A percentile compares a stretch with the other conserved stretches of the same genome.
phyloP scores from a whole-genome alignment of 495 filamentous ascomycete genomes.

The Penicillium flavigenum region DNA sequence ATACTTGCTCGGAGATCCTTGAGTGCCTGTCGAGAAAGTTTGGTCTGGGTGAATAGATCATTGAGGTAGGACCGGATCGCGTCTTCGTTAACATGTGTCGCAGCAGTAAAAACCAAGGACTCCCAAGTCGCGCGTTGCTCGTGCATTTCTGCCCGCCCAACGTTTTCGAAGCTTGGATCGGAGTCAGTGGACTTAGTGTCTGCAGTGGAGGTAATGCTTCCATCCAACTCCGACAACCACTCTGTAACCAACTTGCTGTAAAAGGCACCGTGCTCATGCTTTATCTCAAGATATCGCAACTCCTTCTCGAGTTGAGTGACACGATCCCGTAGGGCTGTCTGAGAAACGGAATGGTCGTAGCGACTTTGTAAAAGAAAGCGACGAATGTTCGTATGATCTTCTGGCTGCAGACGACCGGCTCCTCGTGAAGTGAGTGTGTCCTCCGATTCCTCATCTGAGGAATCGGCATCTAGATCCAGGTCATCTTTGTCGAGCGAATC shows the following conservation, averaged over 20 bases:
- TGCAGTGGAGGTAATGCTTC: neutral
- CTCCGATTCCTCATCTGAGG: slow-evolving; percentile 12
- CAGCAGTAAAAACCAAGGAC: slow-evolving; percentile 52
- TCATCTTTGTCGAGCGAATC: slow-evolving; percentile 41
- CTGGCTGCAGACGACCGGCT: slow-evolving; percentile 23
- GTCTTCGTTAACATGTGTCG: slow-evolving; percentile 43
- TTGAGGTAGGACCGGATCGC: slow-evolving; percentile 53
- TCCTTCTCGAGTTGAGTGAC: slow-evolving; percentile 49
- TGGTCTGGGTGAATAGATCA: slow-evolving; percentile 47
- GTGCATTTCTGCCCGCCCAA: slow-evolving; percentile 50
- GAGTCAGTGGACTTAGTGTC: slow-evolving; percentile 7
- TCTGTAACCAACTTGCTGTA: slow-evolving; percentile 64
- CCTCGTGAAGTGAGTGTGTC: slow-evolving; percentile 13
- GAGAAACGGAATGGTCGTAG: slow-evolving; percentile 56
- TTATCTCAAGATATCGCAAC: slow-evolving; percentile 51
- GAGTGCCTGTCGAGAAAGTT: slow-evolving; percentile 42
- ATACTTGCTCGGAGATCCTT: slow-evolving; percentile 45
- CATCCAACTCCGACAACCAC: slow-evolving; percentile 51
- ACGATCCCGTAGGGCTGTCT: slow-evolving; percentile 46
- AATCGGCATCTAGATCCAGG: slow-evolving; percentile 30
- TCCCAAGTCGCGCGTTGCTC: slow-evolving; percentile 57
- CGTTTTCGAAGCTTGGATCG: slow-evolving; percentile 30
- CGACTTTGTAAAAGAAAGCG: slow-evolving; percentile 57
- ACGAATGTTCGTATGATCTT: slow-evolving; percentile 38
- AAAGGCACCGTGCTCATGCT: slow-evolving; percentile 59